phyloP scores from a whole-genome alignment of 2,329 filamentous ascomycete species.

The Botrytis cinerea region DNA sequence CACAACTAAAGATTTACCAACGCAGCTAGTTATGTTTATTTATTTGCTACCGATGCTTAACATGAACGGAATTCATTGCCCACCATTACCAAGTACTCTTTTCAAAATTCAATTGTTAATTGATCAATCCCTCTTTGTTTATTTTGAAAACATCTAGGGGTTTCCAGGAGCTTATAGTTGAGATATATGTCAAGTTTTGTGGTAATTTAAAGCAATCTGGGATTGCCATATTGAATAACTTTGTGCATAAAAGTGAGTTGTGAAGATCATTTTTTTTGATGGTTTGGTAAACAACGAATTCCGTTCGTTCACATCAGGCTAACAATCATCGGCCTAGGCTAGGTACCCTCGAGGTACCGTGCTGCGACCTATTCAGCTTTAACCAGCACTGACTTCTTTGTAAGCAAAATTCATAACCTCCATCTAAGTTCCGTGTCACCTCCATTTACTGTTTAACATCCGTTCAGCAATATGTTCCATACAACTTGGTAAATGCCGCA shows the following conservation, averaged over 20 bases:
- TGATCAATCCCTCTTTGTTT: background rate
- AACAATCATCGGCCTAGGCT: no score
- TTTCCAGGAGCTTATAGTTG: no score
- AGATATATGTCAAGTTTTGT: no score
- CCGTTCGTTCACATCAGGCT: background rate
- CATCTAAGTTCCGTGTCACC: background rate
- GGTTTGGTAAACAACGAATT: background rate
- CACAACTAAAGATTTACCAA: background rate
- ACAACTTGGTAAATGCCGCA: background rate
- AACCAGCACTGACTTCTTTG: background rate
- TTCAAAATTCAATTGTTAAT: background rate
- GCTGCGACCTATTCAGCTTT: background rate
- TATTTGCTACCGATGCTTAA: no score
- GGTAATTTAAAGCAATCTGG: no score
- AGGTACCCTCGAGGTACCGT: no score
- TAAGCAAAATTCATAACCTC: slow-evolving; percentile 8
- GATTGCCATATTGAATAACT: no score
- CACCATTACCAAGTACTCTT: background rate
- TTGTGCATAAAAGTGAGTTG: no score
- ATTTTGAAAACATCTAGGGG: background rate
- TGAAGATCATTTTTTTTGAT: background rate
- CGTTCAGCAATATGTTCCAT: background rate
- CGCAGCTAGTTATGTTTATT: background rate
- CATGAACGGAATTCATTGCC: background rate
- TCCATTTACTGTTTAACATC: background rate